Percentiles rank a stretch among this genome's conserved stretches.
Conservation (phyloP, 257 asterid species). For the Oldenlandia corymbosa region DNA sequence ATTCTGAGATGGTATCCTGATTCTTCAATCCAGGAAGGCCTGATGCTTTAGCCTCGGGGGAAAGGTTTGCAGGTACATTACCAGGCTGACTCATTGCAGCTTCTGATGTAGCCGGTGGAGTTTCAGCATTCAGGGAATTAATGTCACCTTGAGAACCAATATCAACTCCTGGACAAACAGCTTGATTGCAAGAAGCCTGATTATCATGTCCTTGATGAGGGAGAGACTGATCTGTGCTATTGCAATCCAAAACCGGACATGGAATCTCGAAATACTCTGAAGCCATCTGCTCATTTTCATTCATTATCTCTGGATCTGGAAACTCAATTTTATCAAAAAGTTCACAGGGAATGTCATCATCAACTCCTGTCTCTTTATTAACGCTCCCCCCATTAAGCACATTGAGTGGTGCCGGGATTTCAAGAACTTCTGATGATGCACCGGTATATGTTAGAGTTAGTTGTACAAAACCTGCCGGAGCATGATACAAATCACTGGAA, state of each 20-base stretch:
- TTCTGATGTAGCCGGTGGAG: not conserved
- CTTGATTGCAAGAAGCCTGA: not conserved
- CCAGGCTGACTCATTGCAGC: not conserved
- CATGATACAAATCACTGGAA: slow-evolving; percentile 61
- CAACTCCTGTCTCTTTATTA: slow-evolving; percentile 24
- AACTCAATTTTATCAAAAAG: slow-evolving; percentile 50
- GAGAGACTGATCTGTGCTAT: not conserved
- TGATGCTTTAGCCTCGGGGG: slow-evolving; percentile 3
- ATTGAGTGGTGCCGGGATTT: slow-evolving; percentile 15
- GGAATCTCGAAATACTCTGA: slow-evolving; percentile 40
- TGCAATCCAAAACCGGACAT: not conserved
- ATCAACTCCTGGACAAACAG: slow-evolving; percentile 2
- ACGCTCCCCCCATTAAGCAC: slow-evolving; percentile 24
- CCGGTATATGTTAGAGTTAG: slow-evolving; percentile 44
- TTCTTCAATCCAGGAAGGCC: not conserved
- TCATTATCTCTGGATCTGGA: slow-evolving; percentile 40
- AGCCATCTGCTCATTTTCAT: slow-evolving; percentile 58
- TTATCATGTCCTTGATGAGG: slow-evolving; percentile 41
- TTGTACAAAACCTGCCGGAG: slow-evolving; percentile 65
- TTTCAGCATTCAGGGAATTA: not conserved
- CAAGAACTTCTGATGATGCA: slow-evolving; percentile 19
- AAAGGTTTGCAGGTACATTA: not conserved
- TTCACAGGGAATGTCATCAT: slow-evolving; percentile 23
- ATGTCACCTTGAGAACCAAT: not conserved
- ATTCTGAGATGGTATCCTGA: slow-evolving; percentile 1